These are phyloP conservation scores for Lachnellula arida DNA, from an alignment of 2,329 filamentous ascomycete genomes.

Conservation along the genomic window DNA sequence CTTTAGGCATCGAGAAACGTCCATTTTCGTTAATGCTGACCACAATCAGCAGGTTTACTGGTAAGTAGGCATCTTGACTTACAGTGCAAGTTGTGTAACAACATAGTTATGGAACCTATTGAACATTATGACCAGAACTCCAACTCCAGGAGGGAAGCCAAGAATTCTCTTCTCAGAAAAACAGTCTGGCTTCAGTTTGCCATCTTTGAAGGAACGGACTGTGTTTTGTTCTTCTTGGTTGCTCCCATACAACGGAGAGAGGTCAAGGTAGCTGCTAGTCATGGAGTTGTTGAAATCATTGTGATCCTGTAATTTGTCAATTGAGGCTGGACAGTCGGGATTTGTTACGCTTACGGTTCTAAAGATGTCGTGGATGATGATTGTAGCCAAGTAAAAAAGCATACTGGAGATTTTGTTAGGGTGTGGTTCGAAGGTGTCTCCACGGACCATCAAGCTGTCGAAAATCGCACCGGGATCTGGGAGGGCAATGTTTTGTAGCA, in stretches of 20 bases:
- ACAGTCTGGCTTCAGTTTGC: constrained; percentile 66
- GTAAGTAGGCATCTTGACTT: constrained; percentile 4
- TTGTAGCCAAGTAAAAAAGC: constrained; percentile 69
- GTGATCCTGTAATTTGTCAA: constrained; percentile 38
- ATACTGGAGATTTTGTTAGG: constrained; percentile 70
- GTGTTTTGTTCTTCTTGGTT: constrained; percentile 43
- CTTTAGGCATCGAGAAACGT: constrained; percentile 64
- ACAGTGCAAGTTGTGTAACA: constrained; percentile 66
- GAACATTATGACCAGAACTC: constrained; percentile 71
- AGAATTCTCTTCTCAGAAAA: constrained; percentile 68
- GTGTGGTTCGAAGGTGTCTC: constrained; percentile 53
- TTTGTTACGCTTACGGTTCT: constrained; percentile 41
- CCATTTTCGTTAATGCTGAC: constrained; percentile 75
- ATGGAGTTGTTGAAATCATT: constrained; percentile 58
- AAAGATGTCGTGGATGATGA: constrained; percentile 63
- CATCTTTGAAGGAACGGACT: constrained; percentile 61
- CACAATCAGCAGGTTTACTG: no score
- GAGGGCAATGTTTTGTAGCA: constrained; percentile 54
- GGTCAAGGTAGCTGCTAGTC: constrained; percentile 71
- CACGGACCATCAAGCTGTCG: constrained; percentile 54
- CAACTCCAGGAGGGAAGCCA: constrained; percentile 67
- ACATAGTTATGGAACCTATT: constrained; percentile 74
- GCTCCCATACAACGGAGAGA: constrained; percentile 71
- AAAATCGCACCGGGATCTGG: constrained; percentile 63
- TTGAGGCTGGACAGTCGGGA: not conserved